Percentiles rank a stretch among this genome's conserved stretches.
These are phyloP conservation scores for Diaporthe ampelina DNA, from an alignment of 2,329 filamentous ascomycete genomes.

Conservation along the genomic window DNA sequence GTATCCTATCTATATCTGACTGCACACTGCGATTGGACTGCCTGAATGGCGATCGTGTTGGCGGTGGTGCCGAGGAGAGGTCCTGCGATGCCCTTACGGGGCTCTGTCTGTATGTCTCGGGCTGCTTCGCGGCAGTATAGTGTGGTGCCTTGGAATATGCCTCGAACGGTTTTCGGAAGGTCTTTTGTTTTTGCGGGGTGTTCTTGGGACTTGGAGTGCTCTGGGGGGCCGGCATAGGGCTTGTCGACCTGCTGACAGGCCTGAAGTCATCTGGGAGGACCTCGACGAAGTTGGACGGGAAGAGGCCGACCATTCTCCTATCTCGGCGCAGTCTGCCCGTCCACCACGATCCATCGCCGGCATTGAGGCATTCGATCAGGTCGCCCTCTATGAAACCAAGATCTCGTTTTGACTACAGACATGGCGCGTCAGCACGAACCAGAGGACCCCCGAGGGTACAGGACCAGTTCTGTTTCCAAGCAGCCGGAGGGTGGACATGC, in stretches of 20 bases:
- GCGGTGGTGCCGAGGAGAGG: slow-evolving; percentile 16
- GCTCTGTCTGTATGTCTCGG: slow-evolving; percentile 67
- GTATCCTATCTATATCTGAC: slow-evolving; percentile 47
- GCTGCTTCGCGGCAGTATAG: slow-evolving; percentile 74
- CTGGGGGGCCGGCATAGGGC: slow-evolving; percentile 68
- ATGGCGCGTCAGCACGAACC: slow-evolving; percentile 45
- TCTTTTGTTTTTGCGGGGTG: slow-evolving; percentile 71
- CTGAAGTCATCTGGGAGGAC: slow-evolving; percentile 88
- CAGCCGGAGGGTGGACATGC: neutral
- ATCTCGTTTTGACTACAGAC: slow-evolving; percentile 83
- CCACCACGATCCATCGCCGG: slow-evolving; percentile 98
- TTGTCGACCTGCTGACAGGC: slow-evolving; percentile 75
- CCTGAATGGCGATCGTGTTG: slow-evolving; percentile 20
- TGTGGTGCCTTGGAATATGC: slow-evolving; percentile 77
- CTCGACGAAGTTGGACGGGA: slow-evolving; percentile 97
- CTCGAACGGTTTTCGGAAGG: slow-evolving; percentile 77
- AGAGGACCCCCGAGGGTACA: neutral
- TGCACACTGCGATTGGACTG: slow-evolving; percentile 42
- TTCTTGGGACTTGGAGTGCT: slow-evolving; percentile 68
- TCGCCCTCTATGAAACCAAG: slow-evolving; percentile 98
- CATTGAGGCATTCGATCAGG: slow-evolving; percentile 97
- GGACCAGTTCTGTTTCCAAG: neutral
- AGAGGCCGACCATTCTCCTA: slow-evolving; percentile 89
- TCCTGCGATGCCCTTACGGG: slow-evolving; percentile 54
- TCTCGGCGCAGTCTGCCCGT: slow-evolving; percentile 92